These are phyloP conservation scores for Thraustochytrium sp. DNA, from an alignment of 352 stramenopile genomes.

Conservation along the genomic window DNA sequence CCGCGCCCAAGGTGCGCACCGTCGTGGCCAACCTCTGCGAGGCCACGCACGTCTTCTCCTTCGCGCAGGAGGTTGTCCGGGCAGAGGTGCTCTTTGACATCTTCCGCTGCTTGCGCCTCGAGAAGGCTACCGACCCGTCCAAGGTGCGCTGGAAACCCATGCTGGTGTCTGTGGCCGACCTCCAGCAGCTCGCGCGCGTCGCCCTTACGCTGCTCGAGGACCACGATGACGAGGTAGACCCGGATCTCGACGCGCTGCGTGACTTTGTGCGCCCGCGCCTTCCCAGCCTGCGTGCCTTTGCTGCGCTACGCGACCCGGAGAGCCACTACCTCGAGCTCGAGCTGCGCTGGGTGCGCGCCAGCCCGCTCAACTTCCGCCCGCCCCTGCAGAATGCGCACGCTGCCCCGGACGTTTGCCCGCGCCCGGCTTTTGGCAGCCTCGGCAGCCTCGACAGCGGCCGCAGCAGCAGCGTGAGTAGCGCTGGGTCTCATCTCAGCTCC, in stretches of 20 bases:
- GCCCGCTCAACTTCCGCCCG: too few species aligned
- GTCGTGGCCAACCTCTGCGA: neutral
- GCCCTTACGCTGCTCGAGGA: neutral
- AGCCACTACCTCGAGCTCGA: neutral
- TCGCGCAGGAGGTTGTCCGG: neutral
- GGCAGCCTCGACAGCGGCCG: too few species aligned
- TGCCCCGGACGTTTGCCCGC: too few species aligned
- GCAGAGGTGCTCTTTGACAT: neutral
- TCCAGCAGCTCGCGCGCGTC: neutral
- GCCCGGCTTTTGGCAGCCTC: too few species aligned
- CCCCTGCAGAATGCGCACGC: too few species aligned
- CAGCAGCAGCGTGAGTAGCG: too few species aligned
- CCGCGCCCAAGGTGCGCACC: neutral
- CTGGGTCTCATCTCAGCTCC: too few species aligned
- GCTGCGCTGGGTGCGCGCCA: neutral
- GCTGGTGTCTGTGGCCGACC: neutral
- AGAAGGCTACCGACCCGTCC: neutral
- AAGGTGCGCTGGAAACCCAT: neutral
- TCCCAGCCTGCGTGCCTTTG: neutral
- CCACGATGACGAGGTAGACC: too few species aligned
- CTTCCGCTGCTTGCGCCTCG: neutral
- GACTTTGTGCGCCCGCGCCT: neutral
- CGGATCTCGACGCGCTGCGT: neutral
- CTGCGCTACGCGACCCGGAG: neutral
- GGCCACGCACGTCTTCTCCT: neutral